Evolutionary conservation across 192 early-diverging fungal species (phyloP), one percentile per base, ranked within the genome.

Genomic region (Linnemannia schmuckeri): DNA sequence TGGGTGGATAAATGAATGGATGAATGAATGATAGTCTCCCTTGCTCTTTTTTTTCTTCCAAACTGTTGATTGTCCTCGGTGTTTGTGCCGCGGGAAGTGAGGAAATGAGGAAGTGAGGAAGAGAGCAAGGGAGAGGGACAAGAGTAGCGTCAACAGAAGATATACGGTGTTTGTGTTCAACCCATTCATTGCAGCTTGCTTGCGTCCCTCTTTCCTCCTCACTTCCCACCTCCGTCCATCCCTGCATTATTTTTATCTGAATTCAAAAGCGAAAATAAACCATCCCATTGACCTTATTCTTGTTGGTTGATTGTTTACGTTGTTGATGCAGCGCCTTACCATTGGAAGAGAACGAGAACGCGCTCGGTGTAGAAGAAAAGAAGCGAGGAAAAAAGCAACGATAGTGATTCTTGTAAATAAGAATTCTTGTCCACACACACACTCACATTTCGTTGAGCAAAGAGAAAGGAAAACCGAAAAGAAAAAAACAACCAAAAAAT

Each of bases 401-500:
- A 66, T 66, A 66, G 33, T 30, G 27, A 66, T 10, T 13, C 27
- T 66, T 30, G 30, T 33, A 1, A 33, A 33, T 52, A 52, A 1
- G 18, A 20, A 13, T 49, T 27, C 15, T 27, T 24, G 22, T 30
- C 24, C 12, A 30, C 30, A 33, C 61, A n/a, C 61, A 30, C n/a
- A 17, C n/a, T 52, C 27, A 4, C 22, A 30, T 22, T 20, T 52
- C 49, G 49, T 6, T 10, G 37, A 37, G 37, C 37, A 15, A 41
- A 72, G 7, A 72, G 18, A 70, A 18, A 37, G 71, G 71, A 55
- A 54, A 15, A 72, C 70, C 73, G 73, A 66, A 71, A 80, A 54
- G 10, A 54, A 41, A 33, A 52, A 57, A 15, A 70, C 33, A 79
- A 79, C 69, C 18, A 38, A 30, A 41, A 47, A 38, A 30, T 20